A percentile compares a stretch with the other conserved stretches of the same genome.
Conservation (phyloP, 2,329 filamentous ascomycete genomes). For the Diplocarpon rosae region DNA sequence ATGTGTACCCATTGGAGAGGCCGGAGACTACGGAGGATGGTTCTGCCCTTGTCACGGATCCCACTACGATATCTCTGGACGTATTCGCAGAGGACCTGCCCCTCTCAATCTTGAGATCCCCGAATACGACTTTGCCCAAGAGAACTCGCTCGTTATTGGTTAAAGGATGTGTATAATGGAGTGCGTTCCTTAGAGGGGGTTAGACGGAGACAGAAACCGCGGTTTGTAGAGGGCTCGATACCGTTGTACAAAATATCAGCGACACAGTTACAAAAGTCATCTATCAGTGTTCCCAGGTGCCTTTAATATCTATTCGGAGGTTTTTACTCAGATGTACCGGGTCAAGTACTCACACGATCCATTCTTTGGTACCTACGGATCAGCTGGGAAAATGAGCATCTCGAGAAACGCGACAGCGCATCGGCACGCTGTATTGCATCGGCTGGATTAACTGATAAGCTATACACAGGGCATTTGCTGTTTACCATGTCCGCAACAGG, state of each 20-base stretch:
- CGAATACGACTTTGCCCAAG: conserved; percentile 83
- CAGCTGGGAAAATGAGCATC: no score
- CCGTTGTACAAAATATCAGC: conserved; percentile 28
- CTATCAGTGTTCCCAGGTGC: neutral
- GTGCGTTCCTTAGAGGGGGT: conserved; percentile 1
- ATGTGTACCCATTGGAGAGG: conserved; percentile 98
- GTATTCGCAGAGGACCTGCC: conserved; percentile 93
- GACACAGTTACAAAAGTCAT: conserved; percentile 9
- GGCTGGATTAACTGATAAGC: no score
- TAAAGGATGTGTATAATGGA: conserved; percentile 35
- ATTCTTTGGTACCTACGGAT: no score
- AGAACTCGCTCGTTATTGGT: conserved; percentile 84
- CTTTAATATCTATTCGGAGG: no score
- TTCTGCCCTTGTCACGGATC: conserved; percentile 99
- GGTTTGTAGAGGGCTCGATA: conserved; percentile 28
- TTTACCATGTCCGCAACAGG: no score
- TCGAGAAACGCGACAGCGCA: no score
- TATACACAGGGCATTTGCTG: no score
- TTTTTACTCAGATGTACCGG: no score
- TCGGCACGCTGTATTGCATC: no score
- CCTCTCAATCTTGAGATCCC: conserved; percentile 97
- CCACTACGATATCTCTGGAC: conserved; percentile 98
- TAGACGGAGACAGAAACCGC: conserved; percentile 28
- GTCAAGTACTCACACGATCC: no score
- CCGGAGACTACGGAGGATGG: conserved; percentile 96